These are phyloP conservation scores for Thalia dealbata DNA, from an alignment of 176 grass and related monocot genomes.

Conservation along the genomic window DNA sequence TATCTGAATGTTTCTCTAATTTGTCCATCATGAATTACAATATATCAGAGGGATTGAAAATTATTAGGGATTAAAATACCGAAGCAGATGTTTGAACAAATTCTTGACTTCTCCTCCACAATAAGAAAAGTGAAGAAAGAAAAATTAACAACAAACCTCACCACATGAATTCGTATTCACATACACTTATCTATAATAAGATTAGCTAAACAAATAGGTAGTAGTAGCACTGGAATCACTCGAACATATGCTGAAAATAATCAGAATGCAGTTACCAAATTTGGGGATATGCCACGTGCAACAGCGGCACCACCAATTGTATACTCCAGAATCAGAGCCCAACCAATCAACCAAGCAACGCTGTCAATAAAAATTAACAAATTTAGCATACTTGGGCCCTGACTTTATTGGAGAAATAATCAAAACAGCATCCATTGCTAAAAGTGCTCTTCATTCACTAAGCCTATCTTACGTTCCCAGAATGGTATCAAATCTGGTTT, in stretches of 20 bases:
- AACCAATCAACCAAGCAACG: conserved; percentile 96
- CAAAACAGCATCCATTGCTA: neutral
- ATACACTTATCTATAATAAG: neutral
- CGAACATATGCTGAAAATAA: conserved; percentile 5
- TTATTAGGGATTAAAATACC: neutral
- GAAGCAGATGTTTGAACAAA: neutral
- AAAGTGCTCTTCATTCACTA: neutral
- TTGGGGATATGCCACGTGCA: conserved; percentile 92
- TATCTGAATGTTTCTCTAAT: neutral
- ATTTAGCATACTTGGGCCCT: neutral
- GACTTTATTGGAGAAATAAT: neutral
- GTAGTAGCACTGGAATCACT: neutral
- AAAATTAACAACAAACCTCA: neutral
- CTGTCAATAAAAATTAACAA: conserved; percentile 32
- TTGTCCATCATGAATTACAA: neutral
- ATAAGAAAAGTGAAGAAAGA: neutral
- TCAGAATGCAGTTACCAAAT: conserved; percentile 48
- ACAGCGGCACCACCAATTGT: conserved; percentile 94
- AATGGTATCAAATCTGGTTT: neutral
- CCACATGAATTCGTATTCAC: neutral
- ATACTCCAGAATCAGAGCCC: conserved; percentile 91
- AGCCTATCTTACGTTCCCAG: neutral
- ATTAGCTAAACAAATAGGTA: neutral
- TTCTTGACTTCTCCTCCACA: neutral
- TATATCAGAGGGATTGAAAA: neutral